These are phyloP conservation scores for Ceriops decandra DNA, from an alignment of 345 rosid species.

Conservation along the genomic window DNA sequence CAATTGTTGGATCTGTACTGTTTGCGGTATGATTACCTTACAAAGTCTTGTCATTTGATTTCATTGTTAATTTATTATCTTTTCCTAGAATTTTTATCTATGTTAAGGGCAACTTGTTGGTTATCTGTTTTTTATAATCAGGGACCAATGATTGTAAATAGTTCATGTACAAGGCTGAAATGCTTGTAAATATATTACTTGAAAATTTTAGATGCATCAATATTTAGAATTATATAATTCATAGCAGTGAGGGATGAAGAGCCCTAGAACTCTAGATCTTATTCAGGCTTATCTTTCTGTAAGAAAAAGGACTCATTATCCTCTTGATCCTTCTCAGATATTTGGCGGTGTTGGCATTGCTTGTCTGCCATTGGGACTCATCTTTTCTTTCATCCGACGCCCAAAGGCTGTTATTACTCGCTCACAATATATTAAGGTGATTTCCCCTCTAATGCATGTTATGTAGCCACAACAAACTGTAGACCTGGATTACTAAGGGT, in stretches of 20 bases:
- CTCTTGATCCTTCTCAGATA: slow-evolving; percentile 47
- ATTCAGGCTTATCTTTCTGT: not conserved
- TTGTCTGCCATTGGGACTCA: slow-evolving; percentile 89
- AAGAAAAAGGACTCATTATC: not conserved
- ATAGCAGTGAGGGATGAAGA: not conserved
- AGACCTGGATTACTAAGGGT: not conserved
- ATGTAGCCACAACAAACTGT: not conserved
- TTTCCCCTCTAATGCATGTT: slow-evolving; percentile 4
- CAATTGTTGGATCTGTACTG: slow-evolving; percentile 94
- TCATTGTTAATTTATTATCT: not conserved
- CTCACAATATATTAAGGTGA: slow-evolving; percentile 95
- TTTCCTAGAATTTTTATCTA: not conserved
- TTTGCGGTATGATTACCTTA: slow-evolving; percentile 56
- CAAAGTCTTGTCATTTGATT: slow-evolving; percentile 4
- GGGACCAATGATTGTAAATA: slow-evolving; percentile 3
- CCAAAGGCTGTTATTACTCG: slow-evolving; percentile 98
- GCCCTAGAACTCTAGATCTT: not conserved
- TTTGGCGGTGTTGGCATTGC: slow-evolving; percentile 99
- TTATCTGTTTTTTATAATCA: not conserved
- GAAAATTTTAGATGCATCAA: not conserved
- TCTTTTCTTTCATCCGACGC: slow-evolving; percentile 86
- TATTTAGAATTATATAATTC: not conserved
- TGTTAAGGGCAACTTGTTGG: not conserved
- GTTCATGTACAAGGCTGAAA: not conserved
- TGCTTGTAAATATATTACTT: not conserved